Base-by-base conservation (phyloP, 768 basidiomycete genomes). In the Tremella fuciformis region DNA sequence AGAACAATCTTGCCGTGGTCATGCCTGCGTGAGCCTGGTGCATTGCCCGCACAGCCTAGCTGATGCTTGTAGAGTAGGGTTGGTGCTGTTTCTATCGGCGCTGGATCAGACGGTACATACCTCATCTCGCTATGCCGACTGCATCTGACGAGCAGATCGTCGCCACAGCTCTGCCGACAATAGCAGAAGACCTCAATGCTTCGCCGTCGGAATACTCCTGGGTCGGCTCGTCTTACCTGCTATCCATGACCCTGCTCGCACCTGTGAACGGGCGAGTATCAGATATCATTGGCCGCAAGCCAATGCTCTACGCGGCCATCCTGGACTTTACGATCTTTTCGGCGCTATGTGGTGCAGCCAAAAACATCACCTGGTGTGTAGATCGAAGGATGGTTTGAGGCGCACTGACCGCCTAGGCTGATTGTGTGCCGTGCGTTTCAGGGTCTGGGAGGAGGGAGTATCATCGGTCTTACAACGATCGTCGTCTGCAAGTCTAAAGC, bases 281-380 rank as follows among this genome's bases (percentile, higher is more conserved):
- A 21, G 74, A 75, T 56, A 71, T 73, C 47, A 61, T 73, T 21
- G 74, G 74, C 8, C 53, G 74, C 16, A 75, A 75, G 63, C 63
- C 66, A 1, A 55, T 73, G 57, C 49, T 75, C 18, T 71, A 71
- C 53, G 59, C 59, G 15, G 66, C 70, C 9, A 71, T 75, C 51
- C 44, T 71, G 19, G 49, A 66, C 4, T 73, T 75, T 50, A 56
- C 62, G 2, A 41, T 70, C 29, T 67, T 64, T 22, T 72, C 70
- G 1, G 72, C 70, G 1, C 59, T 75, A 1, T 75, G 74, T 50
- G 74, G 74, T 7, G 71, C 71, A 1, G 66, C 70, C 15, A 70
- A 67, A 25, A 66, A 52, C 50, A 59, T 64, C 49, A 59, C 49
- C n/a, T 70, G 68, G 67, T 64, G 19, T 22, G 63, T 13, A 16